Evolutionary conservation across 1,284 basidiomycete species (phyloP), one percentile per base, ranked within the genome.

Genomic region (Rhodotorula sp.): DNA sequence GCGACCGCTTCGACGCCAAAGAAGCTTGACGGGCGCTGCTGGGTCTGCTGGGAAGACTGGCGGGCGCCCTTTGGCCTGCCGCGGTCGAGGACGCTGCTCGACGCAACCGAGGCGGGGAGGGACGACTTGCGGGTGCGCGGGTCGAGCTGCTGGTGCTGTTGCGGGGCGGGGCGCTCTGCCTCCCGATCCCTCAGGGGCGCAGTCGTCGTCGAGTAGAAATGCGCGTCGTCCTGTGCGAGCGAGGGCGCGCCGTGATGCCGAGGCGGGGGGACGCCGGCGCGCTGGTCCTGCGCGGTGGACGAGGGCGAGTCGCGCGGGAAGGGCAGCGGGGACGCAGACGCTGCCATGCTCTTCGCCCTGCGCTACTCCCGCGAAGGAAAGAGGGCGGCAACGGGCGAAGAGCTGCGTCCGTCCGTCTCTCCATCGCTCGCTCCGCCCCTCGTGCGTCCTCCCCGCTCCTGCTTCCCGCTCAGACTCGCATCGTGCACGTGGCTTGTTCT

Each of bases 121-220:
- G 68, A 61, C 3, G 34, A 13, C 10, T 32, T 54, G 29, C 37
- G 29, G n/a, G 53, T 4, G n/a, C 57, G 46, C 50, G 0, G 44
- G 54, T 54, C 65, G n/a, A n/a, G n/a, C n/a, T n/a, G n/a, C n/a
- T n/a, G n/a, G n/a, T n/a, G n/a, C n/a, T n/a, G n/a, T 19, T 3
- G 19, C 15, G 62, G 5, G n/a, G 32, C 3, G 51, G 27, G 19
- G 32, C 41, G 50, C 15, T 60, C 51, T 13, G 48, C 41, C 34
- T 54, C 56, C 27, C 64, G 53, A n/a, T 65, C 70, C 17, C 56
- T 32, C 3, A 74, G 48, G 0, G 72, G 72, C 3, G 64, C 63
- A 6, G 69, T 74, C 36, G 69, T 71, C 5, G 69, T 74, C n/a
- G 69, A 71, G 60, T 41, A 67, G 58, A 74, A 69, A 22, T 65